Evolutionary conservation across 2,329 filamentous ascomycete genomes (phyloP).

Genomic region (Sarocladium kiliense): DNA sequence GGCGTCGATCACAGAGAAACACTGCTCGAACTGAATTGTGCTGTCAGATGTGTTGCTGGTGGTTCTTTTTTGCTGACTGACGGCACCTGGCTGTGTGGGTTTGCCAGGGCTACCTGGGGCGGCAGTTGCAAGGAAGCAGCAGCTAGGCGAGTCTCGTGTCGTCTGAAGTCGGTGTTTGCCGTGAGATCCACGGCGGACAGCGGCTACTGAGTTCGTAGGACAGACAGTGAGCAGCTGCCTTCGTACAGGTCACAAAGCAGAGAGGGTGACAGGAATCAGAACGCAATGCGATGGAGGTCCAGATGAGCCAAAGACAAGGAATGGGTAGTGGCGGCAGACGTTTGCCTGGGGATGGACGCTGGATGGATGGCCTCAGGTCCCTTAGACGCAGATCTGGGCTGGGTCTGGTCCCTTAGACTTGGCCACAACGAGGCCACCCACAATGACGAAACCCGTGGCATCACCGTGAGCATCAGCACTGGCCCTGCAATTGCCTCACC

Average conservation of each 20-base stretch:
- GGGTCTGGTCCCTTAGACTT: not conserved
- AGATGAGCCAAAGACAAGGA: not conserved
- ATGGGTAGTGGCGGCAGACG: not conserved
- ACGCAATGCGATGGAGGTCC: not conserved
- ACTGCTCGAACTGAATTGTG: too few species aligned
- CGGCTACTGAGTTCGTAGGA: not conserved
- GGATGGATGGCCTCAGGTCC: conserved; percentile 2
- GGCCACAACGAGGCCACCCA: not conserved
- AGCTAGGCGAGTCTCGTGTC: not conserved
- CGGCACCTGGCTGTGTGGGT: not conserved
- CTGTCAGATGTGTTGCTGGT: not conserved
- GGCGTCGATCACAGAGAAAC: too few species aligned
- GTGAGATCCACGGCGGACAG: not conserved
- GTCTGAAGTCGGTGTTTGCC: not conserved
- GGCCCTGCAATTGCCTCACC: not conserved
- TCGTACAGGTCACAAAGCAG: too few species aligned
- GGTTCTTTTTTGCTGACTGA: not conserved
- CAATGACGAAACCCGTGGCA: not conserved
- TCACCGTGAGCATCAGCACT: not conserved
- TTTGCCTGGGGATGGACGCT: not conserved
- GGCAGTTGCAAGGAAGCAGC: not conserved
- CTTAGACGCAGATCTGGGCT: not conserved
- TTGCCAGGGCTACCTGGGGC: not conserved
- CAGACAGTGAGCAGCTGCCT: not conserved
- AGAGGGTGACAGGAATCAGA: too few species aligned